Percentiles rank a stretch among this genome's conserved stretches.
Evolutionary conservation across 495 filamentous ascomycete genomes (phyloP).

Genomic region (Parathielavia appendiculata): DNA sequence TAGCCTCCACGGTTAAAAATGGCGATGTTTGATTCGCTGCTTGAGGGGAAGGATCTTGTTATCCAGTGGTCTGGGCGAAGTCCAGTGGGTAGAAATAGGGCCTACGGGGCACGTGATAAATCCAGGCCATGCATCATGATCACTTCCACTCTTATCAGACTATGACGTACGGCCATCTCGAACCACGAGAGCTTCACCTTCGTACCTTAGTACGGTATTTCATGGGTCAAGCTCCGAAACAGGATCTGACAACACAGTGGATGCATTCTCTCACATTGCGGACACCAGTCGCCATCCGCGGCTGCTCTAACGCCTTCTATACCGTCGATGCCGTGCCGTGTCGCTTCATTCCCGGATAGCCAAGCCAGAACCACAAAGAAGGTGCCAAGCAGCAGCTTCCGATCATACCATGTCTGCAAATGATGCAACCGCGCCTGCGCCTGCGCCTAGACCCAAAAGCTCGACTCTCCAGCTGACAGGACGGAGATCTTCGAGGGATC

Average conservation of each 20-base stretch:
- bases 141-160: too few relatives aligned
- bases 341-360: not conserved
- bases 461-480: conserved; percentile 17
- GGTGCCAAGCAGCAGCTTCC: not conserved
- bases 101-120: too few relatives aligned
- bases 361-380: not conserved
- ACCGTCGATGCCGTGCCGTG: conserved; percentile 3
- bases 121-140: too few relatives aligned
- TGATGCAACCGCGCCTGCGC: not conserved
- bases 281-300: conserved; percentile 10
- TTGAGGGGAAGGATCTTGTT: too few relatives aligned
- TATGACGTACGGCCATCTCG: too few relatives aligned
- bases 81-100: too few relatives aligned
- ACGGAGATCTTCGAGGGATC: conserved; percentile 36
- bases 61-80: too few relatives aligned
- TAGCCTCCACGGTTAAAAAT: too few relatives aligned
- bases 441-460: not conserved
- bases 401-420: conserved; percentile 12
- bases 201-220: too few relatives aligned
- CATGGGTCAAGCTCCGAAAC: not conserved
- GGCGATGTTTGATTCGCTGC: too few relatives aligned
- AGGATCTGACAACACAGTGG: too few relatives aligned
- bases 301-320: conserved; percentile 14
- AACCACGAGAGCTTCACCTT: too few relatives aligned
- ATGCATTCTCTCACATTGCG: not conserved